Base-by-base conservation (phyloP, 2,329 filamentous ascomycete genomes). In the Fusarium sp. region DNA sequence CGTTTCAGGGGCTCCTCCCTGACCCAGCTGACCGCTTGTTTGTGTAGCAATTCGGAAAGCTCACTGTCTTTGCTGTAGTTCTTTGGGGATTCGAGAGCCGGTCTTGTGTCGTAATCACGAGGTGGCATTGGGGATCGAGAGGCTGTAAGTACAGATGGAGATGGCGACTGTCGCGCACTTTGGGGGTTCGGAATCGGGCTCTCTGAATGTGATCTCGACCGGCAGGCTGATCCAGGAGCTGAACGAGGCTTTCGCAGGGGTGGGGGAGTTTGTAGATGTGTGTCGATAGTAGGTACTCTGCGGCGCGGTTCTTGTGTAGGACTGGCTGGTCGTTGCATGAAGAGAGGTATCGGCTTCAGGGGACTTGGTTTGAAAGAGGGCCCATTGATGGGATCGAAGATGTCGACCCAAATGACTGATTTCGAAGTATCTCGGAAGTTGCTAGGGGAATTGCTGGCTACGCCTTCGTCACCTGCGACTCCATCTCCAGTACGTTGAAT, bases 331-430 rank as follows among this genome's bases (percentile, higher is more conserved):
- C 71, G 62, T 46, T 79, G 80, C 82, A 86, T 86, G 75, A 82
- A 84, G 16, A 69, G 62, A 0, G 86, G 86, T 13, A 88, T 81
- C 2, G 85, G 84, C 64, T 88, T 89, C 13, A 84, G 79, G 6
- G 79, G 81, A 54, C 80, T 82, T 3, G 84, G 83, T 64, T 78
- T 80, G 71, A 88, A 88, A 4, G 82, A 78, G 6, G 79, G 77
- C 12, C 80, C 76, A 16, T 83, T 80, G 13, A 87, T 63, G 0
- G 86, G 86, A 63, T 88, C 82, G 28, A 77, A 76, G 7, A 86
- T 81, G 34, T 84, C 82, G 9, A 88, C 81, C 74, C 86, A 88
- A 8, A 87, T 81, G 2, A 79, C 76, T 5, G 79, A 78, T 44
- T 77, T 72, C 1, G 74, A 67, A 4, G 75, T 70, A 6, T 75